phyloP scores from a whole-genome alignment of 257 asterid genomes.

The Nicotiana obtusifolia region DNA sequence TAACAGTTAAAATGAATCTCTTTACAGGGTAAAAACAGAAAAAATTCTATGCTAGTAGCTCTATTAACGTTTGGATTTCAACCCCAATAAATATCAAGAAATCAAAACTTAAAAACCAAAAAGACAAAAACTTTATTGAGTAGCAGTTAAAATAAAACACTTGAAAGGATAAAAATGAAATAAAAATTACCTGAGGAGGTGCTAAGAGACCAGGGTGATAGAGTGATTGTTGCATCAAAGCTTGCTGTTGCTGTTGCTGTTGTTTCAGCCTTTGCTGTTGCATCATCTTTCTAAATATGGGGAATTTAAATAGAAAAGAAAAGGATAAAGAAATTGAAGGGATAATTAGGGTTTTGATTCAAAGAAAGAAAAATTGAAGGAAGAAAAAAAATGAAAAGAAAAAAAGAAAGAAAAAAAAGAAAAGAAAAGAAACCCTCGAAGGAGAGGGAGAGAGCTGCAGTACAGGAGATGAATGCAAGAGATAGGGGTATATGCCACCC shows the following conservation, averaged over 20 bases:
- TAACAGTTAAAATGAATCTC: neutral
- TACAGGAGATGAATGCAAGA: neutral
- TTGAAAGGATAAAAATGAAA: neutral
- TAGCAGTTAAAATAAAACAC: neutral
- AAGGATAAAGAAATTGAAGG: neutral
- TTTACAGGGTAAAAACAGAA: neutral
- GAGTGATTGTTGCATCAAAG: slow-evolving; percentile 78
- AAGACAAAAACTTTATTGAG: neutral
- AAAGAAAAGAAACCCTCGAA: slow-evolving; percentile 39
- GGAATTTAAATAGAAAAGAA: neutral
- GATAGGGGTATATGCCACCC: neutral
- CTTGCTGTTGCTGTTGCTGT: slow-evolving; percentile 44
- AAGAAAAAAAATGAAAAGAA: neutral
- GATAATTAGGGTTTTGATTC: neutral
- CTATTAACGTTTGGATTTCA: too few species aligned
- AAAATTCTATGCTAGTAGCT: slow-evolving; percentile 15
- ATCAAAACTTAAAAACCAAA: neutral
- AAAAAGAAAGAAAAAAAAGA: neutral
- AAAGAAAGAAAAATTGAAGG: neutral
- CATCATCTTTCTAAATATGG: slow-evolving; percentile 21
- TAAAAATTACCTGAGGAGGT: slow-evolving; percentile 46
- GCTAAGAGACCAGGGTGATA: slow-evolving; percentile 70
- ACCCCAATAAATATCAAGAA: too few species aligned
- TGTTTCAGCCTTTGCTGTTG: slow-evolving; percentile 67
- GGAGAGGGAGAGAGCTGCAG: slow-evolving; percentile 16